These are phyloP conservation scores for Lipomyces mesembrius DNA, from an alignment of 805 yeast genomes.

Conservation along the genomic window DNA sequence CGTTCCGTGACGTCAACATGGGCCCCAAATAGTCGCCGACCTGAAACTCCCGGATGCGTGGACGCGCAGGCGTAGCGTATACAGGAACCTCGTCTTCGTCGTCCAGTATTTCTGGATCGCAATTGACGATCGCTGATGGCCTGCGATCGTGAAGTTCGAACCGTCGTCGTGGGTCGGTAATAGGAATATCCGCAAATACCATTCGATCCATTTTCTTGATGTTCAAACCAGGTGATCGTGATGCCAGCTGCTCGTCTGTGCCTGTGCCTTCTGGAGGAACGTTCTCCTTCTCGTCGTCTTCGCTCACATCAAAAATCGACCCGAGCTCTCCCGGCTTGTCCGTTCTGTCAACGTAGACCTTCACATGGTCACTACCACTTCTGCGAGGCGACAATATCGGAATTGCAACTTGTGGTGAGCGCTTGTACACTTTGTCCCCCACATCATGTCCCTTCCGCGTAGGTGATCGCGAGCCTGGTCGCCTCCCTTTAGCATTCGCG, in stretches of 20 bases:
- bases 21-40: conserved; percentile 27
- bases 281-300: conserved; percentile 27
- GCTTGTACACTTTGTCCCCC: not conserved
- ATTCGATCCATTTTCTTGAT: not conserved
- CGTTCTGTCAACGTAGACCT: conserved; percentile 15
- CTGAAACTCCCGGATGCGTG: conserved; percentile 26
- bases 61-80: conserved; percentile 33
- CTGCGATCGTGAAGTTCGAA: conserved; percentile 5
- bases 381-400: conserved; percentile 1
- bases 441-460: not conserved
- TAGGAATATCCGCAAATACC: conserved; percentile 24
- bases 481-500: conserved; percentile 15
- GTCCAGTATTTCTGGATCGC: not conserved
- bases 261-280: conserved; percentile 7
- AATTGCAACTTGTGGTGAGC: not conserved
- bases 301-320: not conserved
- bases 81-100: conserved; percentile 14
- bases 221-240: conserved; percentile 1
- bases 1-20: conserved; percentile 23
- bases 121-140: not conserved
- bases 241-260: not conserved
- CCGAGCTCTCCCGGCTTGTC: not conserved
- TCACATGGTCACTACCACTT: not conserved
- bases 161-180: conserved; percentile 26
- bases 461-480: not conserved